Conservation (phyloP, 441 rosid genomes). For the Gossypium schwendimanii region DNA sequence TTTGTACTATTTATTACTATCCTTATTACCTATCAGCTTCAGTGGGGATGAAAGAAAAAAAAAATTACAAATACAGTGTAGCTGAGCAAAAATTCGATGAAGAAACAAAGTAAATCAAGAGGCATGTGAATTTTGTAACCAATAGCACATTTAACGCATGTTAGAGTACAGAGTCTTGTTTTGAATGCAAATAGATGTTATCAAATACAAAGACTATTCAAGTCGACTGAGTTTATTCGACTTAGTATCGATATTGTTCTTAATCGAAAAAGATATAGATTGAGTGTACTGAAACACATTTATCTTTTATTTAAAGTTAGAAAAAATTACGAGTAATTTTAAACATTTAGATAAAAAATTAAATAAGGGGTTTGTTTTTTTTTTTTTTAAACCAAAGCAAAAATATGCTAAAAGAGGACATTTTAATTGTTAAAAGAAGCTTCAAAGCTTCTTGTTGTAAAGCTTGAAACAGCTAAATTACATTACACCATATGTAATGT, state of each 20-base stretch:
- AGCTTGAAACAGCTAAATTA: not conserved
- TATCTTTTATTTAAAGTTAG: too few relatives aligned
- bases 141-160: not conserved
- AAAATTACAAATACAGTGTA: not conserved
- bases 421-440: not conserved
- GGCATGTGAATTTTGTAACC: not conserved
- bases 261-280: too few relatives aligned
- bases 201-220: not conserved
- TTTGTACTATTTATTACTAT: not conserved
- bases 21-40: not conserved
- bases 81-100: not conserved
- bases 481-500: not conserved
- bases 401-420: not conserved
- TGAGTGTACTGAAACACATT: accelerated
- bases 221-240: too few relatives aligned
- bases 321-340: too few relatives aligned
- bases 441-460: not conserved
- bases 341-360: too few relatives aligned
- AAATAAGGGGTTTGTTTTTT: not conserved
- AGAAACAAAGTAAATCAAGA: not conserved
- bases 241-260: too few relatives aligned
- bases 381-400: not conserved
- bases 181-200: not conserved
- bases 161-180: not conserved
- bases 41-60: not conserved